Conservation (phyloP, 2,329 filamentous ascomycete genomes). For the Paraphoma sp. region DNA sequence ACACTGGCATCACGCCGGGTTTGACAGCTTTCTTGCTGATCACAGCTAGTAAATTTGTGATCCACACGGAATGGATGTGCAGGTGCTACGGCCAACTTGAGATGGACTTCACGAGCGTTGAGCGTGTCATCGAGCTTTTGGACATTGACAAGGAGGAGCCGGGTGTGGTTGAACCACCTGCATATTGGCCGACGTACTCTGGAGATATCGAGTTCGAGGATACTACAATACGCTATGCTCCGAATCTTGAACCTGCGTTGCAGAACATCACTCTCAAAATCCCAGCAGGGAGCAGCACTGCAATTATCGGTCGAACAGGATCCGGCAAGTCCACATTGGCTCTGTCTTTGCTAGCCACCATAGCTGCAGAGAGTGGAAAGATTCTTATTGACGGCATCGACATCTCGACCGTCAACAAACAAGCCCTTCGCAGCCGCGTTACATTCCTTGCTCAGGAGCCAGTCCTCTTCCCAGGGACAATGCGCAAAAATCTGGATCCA, state of each 20-base stretch:
- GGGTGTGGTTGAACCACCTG: slow-evolving; percentile 72
- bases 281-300: slow-evolving; percentile 78
- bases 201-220: slow-evolving; percentile 78
- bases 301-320: slow-evolving; percentile 77
- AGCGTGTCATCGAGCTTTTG: slow-evolving; percentile 82
- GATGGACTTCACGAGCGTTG: slow-evolving; percentile 90
- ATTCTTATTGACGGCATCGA: slow-evolving; percentile 69
- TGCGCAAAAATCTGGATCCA: slow-evolving; percentile 69
- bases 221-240: slow-evolving; percentile 80
- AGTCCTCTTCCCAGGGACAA: slow-evolving; percentile 67
- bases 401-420: slow-evolving; percentile 64
- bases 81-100: slow-evolving; percentile 83
- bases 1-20: slow-evolving; percentile 76
- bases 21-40: slow-evolving; percentile 84
- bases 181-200: slow-evolving; percentile 75
- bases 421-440: slow-evolving; percentile 66
- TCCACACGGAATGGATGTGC: slow-evolving; percentile 75
- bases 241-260: slow-evolving; percentile 76
- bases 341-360: slow-evolving; percentile 62
- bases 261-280: slow-evolving; percentile 74
- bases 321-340: slow-evolving; percentile 84
- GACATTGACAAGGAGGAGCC: slow-evolving; percentile 76
- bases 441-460: slow-evolving; percentile 73
- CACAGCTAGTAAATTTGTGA: slow-evolving; percentile 70
- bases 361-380: slow-evolving; percentile 60